Evolutionary conservation across 2,329 filamentous ascomycete species (phyloP).

Genomic region (Parascedosporium putredinis): DNA sequence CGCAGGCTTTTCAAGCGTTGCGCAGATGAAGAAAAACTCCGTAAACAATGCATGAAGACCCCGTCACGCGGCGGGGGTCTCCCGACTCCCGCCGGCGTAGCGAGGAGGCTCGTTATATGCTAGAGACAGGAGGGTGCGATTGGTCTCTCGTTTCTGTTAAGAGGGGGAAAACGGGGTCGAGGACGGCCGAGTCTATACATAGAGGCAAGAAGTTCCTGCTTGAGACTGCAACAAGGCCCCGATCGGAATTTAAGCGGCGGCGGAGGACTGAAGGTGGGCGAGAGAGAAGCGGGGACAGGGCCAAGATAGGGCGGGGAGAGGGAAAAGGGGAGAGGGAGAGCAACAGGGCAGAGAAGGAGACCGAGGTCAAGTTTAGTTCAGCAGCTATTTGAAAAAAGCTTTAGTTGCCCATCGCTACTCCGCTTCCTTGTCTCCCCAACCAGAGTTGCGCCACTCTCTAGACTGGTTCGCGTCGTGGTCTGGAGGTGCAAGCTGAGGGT

Average conservation of each 20-base stretch:
- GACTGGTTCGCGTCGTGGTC: neutral
- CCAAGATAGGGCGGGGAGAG: neutral
- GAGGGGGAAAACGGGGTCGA: too few species aligned
- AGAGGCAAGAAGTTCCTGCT: too few species aligned
- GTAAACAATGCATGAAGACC: neutral
- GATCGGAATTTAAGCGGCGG: too few species aligned
- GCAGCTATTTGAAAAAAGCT: too few species aligned
- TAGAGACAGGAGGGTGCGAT: neutral
- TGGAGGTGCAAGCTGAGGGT: neutral
- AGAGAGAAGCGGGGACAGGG: neutral
- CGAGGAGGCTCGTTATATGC: neutral
- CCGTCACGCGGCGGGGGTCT: neutral
- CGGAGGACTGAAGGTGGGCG: too few species aligned
- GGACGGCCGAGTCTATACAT: too few species aligned
- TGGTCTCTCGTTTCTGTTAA: neutral
- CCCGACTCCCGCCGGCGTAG: neutral
- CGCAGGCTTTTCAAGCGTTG: neutral
- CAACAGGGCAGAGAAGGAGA: too few species aligned
- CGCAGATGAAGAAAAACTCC: neutral
- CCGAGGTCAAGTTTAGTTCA: too few species aligned
- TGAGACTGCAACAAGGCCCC: too few species aligned
- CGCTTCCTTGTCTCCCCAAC: slow-evolving; percentile 6
- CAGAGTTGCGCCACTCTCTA: slow-evolving; percentile 8
- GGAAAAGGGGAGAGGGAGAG: too few species aligned
- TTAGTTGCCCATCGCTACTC: slow-evolving; percentile 2